Percentiles rank a stretch among this genome's conserved stretches.
phyloP scores from a whole-genome alignment of 73 alveolate genomes.

The Blepharisma stoltei region DNA sequence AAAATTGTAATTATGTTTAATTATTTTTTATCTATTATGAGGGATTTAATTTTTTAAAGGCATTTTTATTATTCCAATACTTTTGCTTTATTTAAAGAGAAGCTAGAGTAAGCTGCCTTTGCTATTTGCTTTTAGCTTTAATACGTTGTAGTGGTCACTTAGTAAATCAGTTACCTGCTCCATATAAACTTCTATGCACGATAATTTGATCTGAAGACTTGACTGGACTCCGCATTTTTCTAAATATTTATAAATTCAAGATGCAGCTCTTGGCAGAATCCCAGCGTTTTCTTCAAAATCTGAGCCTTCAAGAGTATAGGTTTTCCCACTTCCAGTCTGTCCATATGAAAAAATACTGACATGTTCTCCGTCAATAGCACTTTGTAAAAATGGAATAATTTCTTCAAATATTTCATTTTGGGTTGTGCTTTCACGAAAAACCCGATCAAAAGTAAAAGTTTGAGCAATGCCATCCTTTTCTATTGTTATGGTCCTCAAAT shows the following conservation, averaged over 20 bases:
- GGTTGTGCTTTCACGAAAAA: neutral
- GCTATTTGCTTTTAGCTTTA: neutral
- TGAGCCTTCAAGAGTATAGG: constrained; percentile 89
- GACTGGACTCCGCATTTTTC: neutral
- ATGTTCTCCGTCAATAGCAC: constrained; percentile 92
- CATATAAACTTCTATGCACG: constrained; percentile 13
- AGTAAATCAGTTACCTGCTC: neutral
- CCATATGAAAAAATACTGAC: constrained; percentile 98
- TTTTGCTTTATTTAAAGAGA: neutral
- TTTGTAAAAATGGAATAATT: neutral
- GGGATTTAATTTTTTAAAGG: no score
- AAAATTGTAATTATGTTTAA: no score
- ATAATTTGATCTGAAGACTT: neutral
- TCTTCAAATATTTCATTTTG: neutral
- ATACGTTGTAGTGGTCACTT: neutral
- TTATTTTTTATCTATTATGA: no score
- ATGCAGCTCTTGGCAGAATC: constrained; percentile 84
- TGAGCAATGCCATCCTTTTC: neutral
- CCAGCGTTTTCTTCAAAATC: constrained; percentile 66
- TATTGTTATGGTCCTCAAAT: neutral
- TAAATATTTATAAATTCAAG: constrained; percentile 56
- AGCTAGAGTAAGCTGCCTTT: neutral
- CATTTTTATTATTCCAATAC: no score
- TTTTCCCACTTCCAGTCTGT: constrained; percentile 96
- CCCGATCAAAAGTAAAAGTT: neutral